These are phyloP conservation scores for Reutealis trisperma DNA, from an alignment of 345 rosid genomes.

Conservation along the genomic window DNA sequence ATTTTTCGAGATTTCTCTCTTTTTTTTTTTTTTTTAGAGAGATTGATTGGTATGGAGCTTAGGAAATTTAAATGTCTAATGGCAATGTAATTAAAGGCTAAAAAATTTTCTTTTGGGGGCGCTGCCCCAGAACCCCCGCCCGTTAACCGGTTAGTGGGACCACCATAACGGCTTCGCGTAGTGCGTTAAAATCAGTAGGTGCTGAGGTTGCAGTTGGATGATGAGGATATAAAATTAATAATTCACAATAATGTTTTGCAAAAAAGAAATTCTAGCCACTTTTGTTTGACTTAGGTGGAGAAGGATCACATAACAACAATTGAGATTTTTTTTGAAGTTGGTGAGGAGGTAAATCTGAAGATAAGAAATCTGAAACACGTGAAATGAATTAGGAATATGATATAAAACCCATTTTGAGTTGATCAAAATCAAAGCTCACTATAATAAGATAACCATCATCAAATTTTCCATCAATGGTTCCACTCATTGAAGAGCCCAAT, in stretches of 20 bases:
- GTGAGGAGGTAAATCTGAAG: slow-evolving; percentile 35
- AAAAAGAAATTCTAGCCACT: slow-evolving; percentile 84
- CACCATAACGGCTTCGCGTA: too few relatives aligned
- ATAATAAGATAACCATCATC: slow-evolving; percentile 72
- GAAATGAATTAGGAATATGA: slow-evolving; percentile 42
- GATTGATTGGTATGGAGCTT: too few relatives aligned
- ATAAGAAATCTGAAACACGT: slow-evolving; percentile 35
- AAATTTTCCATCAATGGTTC: slow-evolving; percentile 81
- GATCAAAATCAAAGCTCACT: slow-evolving; percentile 49
- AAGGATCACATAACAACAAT: slow-evolving; percentile 48
- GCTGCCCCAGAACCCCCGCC: too few relatives aligned
- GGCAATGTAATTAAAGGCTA: too few relatives aligned
- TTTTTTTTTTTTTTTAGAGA: too few relatives aligned
- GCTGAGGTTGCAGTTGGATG: too few relatives aligned
- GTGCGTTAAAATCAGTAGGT: too few relatives aligned
- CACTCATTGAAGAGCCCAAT: slow-evolving; percentile 55
- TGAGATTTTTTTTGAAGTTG: slow-evolving; percentile 56
- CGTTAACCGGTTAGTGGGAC: too few relatives aligned
- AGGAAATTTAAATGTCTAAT: too few relatives aligned
- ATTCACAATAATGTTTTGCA: slow-evolving; percentile 60
- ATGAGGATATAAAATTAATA: too few relatives aligned
- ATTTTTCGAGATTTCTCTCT: too few relatives aligned
- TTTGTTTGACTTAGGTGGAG: slow-evolving; percentile 67
- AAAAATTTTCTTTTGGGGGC: too few relatives aligned
- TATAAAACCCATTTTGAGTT: slow-evolving; percentile 71